Conservation (phyloP, 345 rosid genomes). For the Acer campestre region DNA sequence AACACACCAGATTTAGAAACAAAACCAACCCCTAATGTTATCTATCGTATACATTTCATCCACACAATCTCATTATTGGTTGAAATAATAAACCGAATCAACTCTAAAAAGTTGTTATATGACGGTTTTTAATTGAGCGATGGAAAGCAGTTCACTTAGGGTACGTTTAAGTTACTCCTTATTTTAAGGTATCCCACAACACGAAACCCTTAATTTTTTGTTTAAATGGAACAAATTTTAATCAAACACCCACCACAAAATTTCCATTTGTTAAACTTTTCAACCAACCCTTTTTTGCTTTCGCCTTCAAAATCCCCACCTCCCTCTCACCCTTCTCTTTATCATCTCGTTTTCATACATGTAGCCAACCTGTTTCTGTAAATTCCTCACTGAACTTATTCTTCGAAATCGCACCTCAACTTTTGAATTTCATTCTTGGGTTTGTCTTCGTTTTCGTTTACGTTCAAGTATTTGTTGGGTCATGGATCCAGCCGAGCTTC, state of each 20-base stretch:
- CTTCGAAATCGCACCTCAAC: too few species aligned
- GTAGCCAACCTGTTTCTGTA: not conserved
- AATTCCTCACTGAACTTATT: not conserved
- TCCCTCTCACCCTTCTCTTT: not conserved
- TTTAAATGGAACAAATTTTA: not conserved
- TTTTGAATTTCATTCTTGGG: not conserved
- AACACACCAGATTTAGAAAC: too few species aligned
- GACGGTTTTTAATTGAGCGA: not conserved
- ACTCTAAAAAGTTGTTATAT: not conserved
- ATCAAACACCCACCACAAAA: not conserved
- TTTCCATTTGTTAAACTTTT: not conserved
- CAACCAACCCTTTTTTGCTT: too few species aligned
- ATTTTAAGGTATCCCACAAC: not conserved
- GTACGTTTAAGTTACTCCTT: not conserved
- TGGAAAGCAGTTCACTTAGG: not conserved
- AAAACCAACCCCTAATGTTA: too few species aligned
- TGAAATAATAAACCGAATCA: too few species aligned
- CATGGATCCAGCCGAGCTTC: conserved; percentile 77
- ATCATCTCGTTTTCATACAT: not conserved
- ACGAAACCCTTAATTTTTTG: not conserved
- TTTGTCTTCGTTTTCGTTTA: not conserved
- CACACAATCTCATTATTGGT: too few species aligned
- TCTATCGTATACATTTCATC: too few species aligned
- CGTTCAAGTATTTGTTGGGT: not conserved
- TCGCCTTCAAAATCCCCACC: not conserved